Base-by-base conservation (phyloP, 2,329 filamentous ascomycete species). In the Alternaria triticina region DNA sequence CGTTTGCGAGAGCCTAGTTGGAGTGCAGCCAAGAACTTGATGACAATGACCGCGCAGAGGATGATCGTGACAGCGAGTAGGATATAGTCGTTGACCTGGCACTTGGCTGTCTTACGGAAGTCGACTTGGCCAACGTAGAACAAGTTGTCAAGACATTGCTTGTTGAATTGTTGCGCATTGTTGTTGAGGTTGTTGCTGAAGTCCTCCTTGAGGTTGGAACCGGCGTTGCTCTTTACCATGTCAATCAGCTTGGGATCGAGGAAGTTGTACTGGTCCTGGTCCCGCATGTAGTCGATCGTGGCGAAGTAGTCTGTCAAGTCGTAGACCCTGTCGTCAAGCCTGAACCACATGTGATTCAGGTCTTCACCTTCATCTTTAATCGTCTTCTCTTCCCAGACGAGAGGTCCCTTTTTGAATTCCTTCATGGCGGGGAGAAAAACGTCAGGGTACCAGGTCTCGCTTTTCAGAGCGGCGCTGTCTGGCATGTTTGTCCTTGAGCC, bases 291-390 rank as follows among this genome's bases (percentile, higher is more conserved):
- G 9, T 90, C 82, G 45, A 89, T 81, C 0, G 94, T 97, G 75
- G 93, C 85, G 80, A 94, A 95, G 82, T 99, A 99, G 78, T 98
- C 88, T 0, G 93, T 97, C 57, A 99, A 81, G 77, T 99, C 96
- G 77, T 96, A 98, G 20, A 99, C 85, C 55, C 86, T 87, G 57
- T 89, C 85, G 28, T 93, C 85, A 65, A 97, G 88, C 58, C 91
- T 90, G 67, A 92, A 90, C 94, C 96, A 98, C 75, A 87, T 86
- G 70, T 91, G 90, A 57, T 88, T 85, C 15, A 89, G 81, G 33
- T 91, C 82, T 27, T 87, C 77, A 20, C 94, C 96, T 67, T 96
- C 85, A 0, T 80, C 82, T 61, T 86, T 81, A 64, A 99, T 83
- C 2, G 82, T 83, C 1, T 81, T 79, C 49, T 81, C 84, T 45